These are phyloP conservation scores for Acanthamoeba divionensis DNA, from an alignment of 208 protist species.

Conservation along the genomic window DNA sequence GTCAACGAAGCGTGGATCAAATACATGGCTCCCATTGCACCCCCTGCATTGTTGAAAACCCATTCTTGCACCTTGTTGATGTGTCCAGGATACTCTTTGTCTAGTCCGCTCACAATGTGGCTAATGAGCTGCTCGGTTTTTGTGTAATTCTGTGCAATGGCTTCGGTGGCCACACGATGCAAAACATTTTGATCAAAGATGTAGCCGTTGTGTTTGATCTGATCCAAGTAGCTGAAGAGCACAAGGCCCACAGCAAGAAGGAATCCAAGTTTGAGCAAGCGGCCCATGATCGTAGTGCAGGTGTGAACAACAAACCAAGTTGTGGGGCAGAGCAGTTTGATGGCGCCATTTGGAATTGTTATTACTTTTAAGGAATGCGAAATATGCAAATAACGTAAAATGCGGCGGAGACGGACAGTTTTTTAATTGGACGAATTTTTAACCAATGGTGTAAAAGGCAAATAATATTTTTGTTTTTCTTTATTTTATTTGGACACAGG, in stretches of 20 bases:
- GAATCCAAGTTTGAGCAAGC: background rate
- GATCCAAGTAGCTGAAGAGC: background rate
- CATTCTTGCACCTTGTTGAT: constrained; percentile 60
- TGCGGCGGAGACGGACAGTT: no score
- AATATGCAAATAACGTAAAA: no score
- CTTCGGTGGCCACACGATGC: constrained; percentile 45
- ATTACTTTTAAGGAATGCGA: no score
- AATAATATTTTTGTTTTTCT: no score
- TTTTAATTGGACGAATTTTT: no score
- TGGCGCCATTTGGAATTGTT: no score
- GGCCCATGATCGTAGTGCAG: no score
- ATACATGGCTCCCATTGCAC: constrained; percentile 64
- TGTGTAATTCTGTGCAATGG: constrained; percentile 10
- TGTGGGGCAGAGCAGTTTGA: no score
- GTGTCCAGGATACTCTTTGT: constrained; percentile 54
- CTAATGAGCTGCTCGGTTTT: background rate
- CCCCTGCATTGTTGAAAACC: constrained; percentile 67
- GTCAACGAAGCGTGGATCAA: constrained; percentile 64
- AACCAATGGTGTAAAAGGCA: no score
- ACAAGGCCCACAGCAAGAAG: background rate
- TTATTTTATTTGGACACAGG: no score
- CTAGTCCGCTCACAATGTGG: constrained; percentile 34
- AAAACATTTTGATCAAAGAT: constrained; percentile 56
- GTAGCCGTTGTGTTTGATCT: constrained; percentile 2
- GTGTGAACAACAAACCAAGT: no score